Base-by-base conservation (phyloP, 2,329 filamentous ascomycete genomes). In the Amylocarpus encephaloides region DNA sequence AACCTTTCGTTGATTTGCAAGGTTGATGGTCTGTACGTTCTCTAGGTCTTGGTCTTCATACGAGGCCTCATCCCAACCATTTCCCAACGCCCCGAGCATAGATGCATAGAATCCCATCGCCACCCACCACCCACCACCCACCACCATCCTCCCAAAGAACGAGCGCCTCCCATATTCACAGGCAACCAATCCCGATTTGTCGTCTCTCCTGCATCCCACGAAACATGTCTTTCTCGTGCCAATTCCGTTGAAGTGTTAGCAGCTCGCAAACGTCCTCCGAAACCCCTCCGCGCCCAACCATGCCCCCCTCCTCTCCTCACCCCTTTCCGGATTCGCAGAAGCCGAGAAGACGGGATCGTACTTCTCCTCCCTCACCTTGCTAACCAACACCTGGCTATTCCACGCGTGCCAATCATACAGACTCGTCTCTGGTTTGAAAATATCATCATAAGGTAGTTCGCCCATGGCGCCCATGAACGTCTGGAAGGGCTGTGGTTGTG, bases 401-500 rank as follows among this genome's bases (percentile, higher is more conserved):
- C 61, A 64, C 6, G 55, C 52, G 34, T 64, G 62, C 63, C 63
- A 65, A 40, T 62, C 62, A 41, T 63, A 65, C 42, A 61, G 41
- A 2, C 59, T 57, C 4, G 53, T 52, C 34, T 64, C 61, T 6
- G 59, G 56, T 45, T 62, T 64, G 46, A 65, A 64, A 12, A 64
- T 61, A 48, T 66, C 64, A 26, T 65, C 63, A 36, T 64, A 65
- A 3, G 61, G 61, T 12, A 60, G 44, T 38, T 65, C 61, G 7
- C 57, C 53, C 54, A 62, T 61, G 10, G 63, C 57, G 6, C 63
- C 64, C 62, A 65, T 65, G 43, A 64, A 64, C 7, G 63, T 63
- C 48, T 65, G 62, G 49, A 65, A 66, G 1, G 61, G 59, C 40
- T 62, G 59, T 3, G 34, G 45, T 41, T 39, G 35, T 30, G 16